phyloP scores from a whole-genome alignment of 2,329 filamentous ascomycete species.

The Tolypocladium tropicale region DNA sequence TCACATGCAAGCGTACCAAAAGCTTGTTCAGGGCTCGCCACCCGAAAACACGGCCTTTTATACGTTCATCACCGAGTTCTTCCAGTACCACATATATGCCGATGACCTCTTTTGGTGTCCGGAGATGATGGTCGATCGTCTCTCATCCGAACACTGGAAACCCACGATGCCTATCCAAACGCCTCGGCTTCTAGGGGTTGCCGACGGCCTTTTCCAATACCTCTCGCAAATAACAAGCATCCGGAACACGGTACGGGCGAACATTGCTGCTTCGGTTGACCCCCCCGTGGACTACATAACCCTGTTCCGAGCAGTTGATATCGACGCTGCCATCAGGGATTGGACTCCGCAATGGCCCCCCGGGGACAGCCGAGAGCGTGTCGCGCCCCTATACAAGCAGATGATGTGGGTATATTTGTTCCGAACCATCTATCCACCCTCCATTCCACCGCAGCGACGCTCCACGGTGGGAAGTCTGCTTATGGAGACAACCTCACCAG shows the following conservation, averaged over 20 bases:
- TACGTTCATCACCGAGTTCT: slow-evolving; percentile 62
- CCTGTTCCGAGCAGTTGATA: slow-evolving; percentile 61
- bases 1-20: slow-evolving; percentile 67
- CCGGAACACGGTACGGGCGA: slow-evolving; percentile 60
- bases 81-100: slow-evolving; percentile 70
- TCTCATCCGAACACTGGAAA: slow-evolving; percentile 34
- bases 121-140: slow-evolving; percentile 22
- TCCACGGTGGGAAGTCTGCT: slow-evolving; percentile 19
- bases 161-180: slow-evolving; percentile 31
- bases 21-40: slow-evolving; percentile 53
- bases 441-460: slow-evolving; percentile 15
- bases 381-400: slow-evolving; percentile 51
- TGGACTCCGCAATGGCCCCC: slow-evolving; percentile 59
- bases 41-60: slow-evolving; percentile 56
- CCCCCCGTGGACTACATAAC: slow-evolving; percentile 65
- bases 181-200: slow-evolving; percentile 63
- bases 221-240: slow-evolving; percentile 72
- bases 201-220: slow-evolving; percentile 70
- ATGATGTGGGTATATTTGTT: slow-evolving; percentile 57
- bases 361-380: slow-evolving; percentile 45
- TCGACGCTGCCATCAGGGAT: slow-evolving; percentile 61
- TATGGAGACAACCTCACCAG: slow-evolving; percentile 4
- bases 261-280: slow-evolving; percentile 50
- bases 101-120: slow-evolving; percentile 48
- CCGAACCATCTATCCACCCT: slow-evolving; percentile 49